phyloP scores from a whole-genome alignment of 208 protist genomes.

The Leishmania major region DNA sequence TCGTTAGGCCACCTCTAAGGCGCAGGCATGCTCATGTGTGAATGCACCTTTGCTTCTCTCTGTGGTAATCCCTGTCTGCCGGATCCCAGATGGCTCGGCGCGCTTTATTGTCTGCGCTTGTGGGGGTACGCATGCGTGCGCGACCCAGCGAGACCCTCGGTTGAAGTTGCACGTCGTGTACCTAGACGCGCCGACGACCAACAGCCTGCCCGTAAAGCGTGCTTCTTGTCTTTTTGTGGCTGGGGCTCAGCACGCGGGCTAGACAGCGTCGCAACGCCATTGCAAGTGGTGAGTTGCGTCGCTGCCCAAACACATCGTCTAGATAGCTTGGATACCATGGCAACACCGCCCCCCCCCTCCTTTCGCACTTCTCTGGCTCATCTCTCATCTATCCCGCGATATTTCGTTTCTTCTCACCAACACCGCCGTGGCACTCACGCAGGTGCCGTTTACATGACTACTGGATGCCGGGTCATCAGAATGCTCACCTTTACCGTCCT shows the following conservation, averaged over 20 bases:
- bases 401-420: not conserved
- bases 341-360: not conserved
- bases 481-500: slow-evolving; percentile 18
- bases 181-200: not conserved
- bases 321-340: not conserved
- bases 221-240: not conserved
- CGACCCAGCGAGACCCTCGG: not conserved
- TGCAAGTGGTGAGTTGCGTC: not conserved
- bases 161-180: not conserved
- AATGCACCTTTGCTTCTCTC: not conserved
- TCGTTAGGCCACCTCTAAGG: not conserved
- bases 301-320: not conserved
- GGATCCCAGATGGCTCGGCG: not conserved
- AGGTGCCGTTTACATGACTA: not conserved
- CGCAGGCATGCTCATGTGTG: not conserved
- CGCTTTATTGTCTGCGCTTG: not conserved
- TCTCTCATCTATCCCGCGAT: not conserved
- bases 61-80: not conserved
- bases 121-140: not conserved
- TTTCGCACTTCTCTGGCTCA: not conserved
- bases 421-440: not conserved
- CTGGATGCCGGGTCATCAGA: not conserved
- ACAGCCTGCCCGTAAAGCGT: not conserved
- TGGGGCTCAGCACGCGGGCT: not conserved
- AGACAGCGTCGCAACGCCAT: not conserved